Conservation (phyloP, 2,329 filamentous ascomycete genomes). For the Tolypocladium paradoxum region DNA sequence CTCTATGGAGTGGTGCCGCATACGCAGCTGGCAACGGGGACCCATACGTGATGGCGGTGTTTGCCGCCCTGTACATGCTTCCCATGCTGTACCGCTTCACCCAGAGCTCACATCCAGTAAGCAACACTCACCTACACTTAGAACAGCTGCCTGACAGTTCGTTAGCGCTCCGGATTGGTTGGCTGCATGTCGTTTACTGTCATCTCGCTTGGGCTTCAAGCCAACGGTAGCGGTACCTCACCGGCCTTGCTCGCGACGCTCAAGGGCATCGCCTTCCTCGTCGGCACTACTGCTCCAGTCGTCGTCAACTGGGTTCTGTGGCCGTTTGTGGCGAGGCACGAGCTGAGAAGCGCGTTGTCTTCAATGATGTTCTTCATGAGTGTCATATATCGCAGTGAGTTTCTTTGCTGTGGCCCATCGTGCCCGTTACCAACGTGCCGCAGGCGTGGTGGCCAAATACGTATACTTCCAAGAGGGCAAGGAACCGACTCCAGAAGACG, state of each 20-base stretch:
- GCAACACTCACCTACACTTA: conserved; percentile 1
- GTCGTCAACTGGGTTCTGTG: conserved; percentile 49
- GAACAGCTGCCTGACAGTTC: not conserved
- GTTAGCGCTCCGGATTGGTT: conserved; percentile 42
- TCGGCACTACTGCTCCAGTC: conserved; percentile 42
- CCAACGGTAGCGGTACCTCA: conserved; percentile 19
- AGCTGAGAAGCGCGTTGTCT: conserved; percentile 43
- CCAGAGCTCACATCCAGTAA: conserved; percentile 41
- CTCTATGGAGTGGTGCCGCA: conserved; percentile 42
- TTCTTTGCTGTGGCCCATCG: not conserved
- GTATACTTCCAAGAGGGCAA: conserved; percentile 47
- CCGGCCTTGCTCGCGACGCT: conserved; percentile 31
- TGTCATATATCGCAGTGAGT: conserved; percentile 42
- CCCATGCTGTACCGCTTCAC: conserved; percentile 48
- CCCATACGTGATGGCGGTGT: conserved; percentile 43
- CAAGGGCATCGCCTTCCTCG: conserved; percentile 37
- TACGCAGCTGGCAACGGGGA: conserved; percentile 40
- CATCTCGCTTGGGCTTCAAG: conserved; percentile 34
- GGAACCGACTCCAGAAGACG: conserved; percentile 38
- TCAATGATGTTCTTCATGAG: conserved; percentile 48
- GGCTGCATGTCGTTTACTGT: conserved; percentile 47
- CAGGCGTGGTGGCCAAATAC: conserved; percentile 42
- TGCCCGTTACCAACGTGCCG: not conserved
- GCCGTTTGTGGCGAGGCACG: conserved; percentile 51
- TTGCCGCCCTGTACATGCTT: conserved; percentile 46